Base-by-base conservation (phyloP, 306 rosid species). In the Casuarina cunninghamiana region DNA sequence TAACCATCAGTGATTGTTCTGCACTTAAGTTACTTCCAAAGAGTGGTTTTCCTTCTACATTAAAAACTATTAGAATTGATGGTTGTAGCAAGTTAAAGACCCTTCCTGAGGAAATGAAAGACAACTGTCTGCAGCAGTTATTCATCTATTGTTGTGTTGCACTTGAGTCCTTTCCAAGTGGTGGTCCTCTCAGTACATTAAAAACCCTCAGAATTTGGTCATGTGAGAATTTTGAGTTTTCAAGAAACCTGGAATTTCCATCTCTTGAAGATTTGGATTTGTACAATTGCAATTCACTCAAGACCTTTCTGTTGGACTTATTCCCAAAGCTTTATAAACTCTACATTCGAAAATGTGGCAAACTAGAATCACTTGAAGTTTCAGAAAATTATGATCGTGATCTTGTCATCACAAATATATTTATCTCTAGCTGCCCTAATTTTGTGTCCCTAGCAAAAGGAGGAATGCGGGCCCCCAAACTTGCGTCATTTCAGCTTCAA, bases 391-490 rank as follows among this genome's bases (percentile, higher is more conserved):
- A 13, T 21, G 17, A 41, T 15, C 26, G n/a, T 0, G 3, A 48
- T 50, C 63, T 45, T 63, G 50, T 35, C 39, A 60, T 50, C 65
- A 65, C 21, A 12, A n/a, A 62, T 2, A 77, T 80, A 1, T 44
- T 19, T 55, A 6, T 16, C 58, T 2, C 26, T 38, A 6, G 15
- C 61, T 67, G 81, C 38, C 48, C 8, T 53, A 74, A 72, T 46
- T 81, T 81, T 53, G 61, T 65, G 38, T 65, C 73, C n/a, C 51
- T 76, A 39, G 63, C 72, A 0, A 38, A n/a, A 2, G 53, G 16
- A 50, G 78, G 61, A 75, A 16, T 62, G 0, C 32, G 1, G 2
- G 73, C 73, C 4, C 49, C 42, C 1, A 76, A 3, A 9, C 61
- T 76, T 2, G 3, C 15, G 6, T 4, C 5, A 2, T 15, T 53